These are phyloP conservation scores for Sugiyamaella mastotermitis DNA, from an alignment of 805 yeast species.

Conservation along the genomic window DNA sequence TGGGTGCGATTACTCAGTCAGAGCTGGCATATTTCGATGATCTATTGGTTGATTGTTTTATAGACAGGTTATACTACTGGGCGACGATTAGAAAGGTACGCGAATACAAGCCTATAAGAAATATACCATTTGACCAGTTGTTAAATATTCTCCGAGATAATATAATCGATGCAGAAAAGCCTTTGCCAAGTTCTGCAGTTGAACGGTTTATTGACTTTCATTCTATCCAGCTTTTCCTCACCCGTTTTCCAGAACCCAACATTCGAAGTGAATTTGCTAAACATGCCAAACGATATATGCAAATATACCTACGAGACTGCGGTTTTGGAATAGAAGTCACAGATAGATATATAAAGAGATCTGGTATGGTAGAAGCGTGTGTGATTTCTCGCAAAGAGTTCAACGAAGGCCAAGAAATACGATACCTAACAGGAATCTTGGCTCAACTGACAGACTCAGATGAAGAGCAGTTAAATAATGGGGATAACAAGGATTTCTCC, in stretches of 20 bases:
- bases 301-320: conserved; percentile 32
- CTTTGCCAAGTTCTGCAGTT: conserved; percentile 18
- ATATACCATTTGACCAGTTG: conserved; percentile 15
- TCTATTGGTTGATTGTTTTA: conserved; percentile 24
- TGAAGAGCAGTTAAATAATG: conserved; percentile 26
- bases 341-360: conserved; percentile 31
- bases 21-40: conserved; percentile 27
- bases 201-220: conserved; percentile 24
- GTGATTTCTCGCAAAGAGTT: conserved; percentile 33
- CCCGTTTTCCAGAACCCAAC: conserved; percentile 19
- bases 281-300: conserved; percentile 35
- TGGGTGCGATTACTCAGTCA: conserved; percentile 21
- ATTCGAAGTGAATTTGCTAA: conserved; percentile 30
- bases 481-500: conserved; percentile 37
- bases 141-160: conserved; percentile 14
- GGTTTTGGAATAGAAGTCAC: conserved; percentile 40
- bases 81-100: conserved; percentile 25
- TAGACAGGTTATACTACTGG: conserved; percentile 28
- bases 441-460: conserved; percentile 33
- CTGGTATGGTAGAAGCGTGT: conserved; percentile 32
- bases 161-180: conserved; percentile 11
- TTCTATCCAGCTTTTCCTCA: conserved; percentile 26
- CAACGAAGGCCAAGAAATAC: conserved; percentile 30
- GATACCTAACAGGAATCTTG: conserved; percentile 34
- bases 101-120: conserved; percentile 21